Evolutionary conservation across 108 stramenopile genomes (phyloP).

Genomic region (Pseudonitzschia multistriata): DNA sequence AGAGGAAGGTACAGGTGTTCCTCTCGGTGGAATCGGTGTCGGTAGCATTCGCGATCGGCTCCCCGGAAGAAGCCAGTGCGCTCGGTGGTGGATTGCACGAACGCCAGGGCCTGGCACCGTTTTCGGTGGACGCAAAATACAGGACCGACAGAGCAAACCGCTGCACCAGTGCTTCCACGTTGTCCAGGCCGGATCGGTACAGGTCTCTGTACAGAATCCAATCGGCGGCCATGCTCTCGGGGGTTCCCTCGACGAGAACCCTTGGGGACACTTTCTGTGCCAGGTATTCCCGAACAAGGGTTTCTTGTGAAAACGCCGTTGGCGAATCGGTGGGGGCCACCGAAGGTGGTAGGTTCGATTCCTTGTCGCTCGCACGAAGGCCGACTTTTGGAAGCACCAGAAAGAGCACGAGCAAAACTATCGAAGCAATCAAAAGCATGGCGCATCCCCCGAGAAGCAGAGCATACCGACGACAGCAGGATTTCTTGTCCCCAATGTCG

Average conservation of each 20-base stretch:
- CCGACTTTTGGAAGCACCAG: background rate
- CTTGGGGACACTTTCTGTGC: conserved; percentile 17
- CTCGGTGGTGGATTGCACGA: conserved; percentile 43
- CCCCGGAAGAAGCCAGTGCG: background rate
- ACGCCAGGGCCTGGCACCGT: conserved; percentile 30
- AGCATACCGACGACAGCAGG: background rate
- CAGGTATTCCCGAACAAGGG: background rate
- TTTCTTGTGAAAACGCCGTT: background rate
- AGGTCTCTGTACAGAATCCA: conserved; percentile 71
- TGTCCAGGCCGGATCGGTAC: conserved; percentile 32
- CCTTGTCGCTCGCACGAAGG: background rate
- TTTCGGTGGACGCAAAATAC: conserved; percentile 41
- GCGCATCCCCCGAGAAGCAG: background rate
- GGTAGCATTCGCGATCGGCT: conserved; percentile 12
- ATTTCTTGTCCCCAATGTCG: background rate
- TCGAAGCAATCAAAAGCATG: background rate
- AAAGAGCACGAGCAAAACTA: background rate
- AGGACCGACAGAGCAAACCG: conserved; percentile 62
- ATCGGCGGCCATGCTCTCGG: conserved; percentile 43
- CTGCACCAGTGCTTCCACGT: conserved; percentile 37
- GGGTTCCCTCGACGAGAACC: conserved; percentile 39
- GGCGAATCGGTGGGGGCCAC: background rate
- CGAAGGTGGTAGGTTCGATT: background rate
- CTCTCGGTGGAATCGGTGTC: background rate
- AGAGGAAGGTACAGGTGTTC: conserved; percentile 19